A percentile compares a stretch with the other conserved stretches of the same genome.
phyloP scores from a whole-genome alignment of 495 filamentous ascomycete species.

The Cryomyces minteri region DNA sequence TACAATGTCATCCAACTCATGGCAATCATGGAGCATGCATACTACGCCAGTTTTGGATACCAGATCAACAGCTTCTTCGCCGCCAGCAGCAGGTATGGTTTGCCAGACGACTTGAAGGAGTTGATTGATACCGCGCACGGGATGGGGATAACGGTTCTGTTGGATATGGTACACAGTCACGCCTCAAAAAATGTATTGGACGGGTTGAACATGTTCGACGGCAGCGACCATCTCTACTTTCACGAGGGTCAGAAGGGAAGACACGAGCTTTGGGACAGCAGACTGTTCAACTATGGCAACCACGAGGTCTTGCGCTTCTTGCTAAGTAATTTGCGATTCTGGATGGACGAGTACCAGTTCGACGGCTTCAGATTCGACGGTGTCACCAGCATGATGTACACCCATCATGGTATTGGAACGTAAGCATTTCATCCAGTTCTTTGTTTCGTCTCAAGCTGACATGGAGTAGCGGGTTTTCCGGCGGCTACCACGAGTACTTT shows the following conservation, averaged over 20 bases:
- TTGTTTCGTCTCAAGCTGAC: conserved; percentile 7
- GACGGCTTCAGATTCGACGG: conserved; percentile 97
- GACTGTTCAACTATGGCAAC: conserved; percentile 89
- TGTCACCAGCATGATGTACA: conserved; percentile 95
- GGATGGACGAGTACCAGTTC: conserved; percentile 97
- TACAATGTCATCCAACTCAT: conserved; percentile 98
- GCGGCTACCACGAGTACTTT: conserved; percentile 98
- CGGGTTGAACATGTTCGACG: conserved; percentile 88
- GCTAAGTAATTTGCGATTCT: conserved; percentile 88
- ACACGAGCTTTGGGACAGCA: conserved; percentile 89
- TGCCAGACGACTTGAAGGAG: conserved; percentile 90
- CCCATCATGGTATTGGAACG: conserved; percentile 95
- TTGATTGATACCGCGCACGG: conserved; percentile 88
- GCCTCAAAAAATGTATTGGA: conserved; percentile 93
- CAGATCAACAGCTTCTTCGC: conserved; percentile 98
- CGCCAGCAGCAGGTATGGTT: conserved; percentile 86
- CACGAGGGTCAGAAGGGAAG: conserved; percentile 66
- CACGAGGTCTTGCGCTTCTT: conserved; percentile 92
- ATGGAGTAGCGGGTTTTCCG: conserved; percentile 66
- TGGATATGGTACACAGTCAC: conserved; percentile 96
- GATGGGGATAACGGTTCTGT: conserved; percentile 74
- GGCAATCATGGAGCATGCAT: conserved; percentile 98
- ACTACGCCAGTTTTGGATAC: conserved; percentile 98
- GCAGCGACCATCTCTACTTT: conserved; percentile 88
- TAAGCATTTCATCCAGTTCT: conserved; percentile 29